Percentiles rank a stretch among this genome's conserved stretches.
phyloP scores from a whole-genome alignment of 768 basidiomycete genomes.

The Mycena rosella region DNA sequence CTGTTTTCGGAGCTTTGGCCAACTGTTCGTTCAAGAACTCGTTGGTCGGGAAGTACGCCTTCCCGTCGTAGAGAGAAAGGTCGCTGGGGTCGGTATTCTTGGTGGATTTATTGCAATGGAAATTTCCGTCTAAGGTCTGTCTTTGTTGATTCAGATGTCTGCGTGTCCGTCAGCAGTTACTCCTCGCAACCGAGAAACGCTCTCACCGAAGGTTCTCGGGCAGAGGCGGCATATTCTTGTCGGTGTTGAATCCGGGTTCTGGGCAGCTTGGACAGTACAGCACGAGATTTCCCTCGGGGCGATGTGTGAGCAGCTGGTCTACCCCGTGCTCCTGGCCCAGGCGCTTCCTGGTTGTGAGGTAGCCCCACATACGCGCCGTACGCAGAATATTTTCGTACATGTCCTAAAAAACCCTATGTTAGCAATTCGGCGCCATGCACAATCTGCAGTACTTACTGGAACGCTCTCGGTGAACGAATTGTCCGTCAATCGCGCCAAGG shows the following conservation, averaged over 20 bases:
- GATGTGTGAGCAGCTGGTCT: not conserved
- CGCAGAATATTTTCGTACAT: conserved; percentile 23
- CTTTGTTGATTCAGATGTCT: conserved; percentile 18
- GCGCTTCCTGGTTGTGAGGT: not conserved
- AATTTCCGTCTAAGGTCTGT: conserved; percentile 8
- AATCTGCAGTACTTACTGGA: not conserved
- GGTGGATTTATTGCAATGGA: conserved; percentile 18
- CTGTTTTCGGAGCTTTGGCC: not conserved
- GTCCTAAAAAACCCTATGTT: no score
- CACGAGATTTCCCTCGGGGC: not conserved
- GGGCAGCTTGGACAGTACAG: conserved; percentile 16
- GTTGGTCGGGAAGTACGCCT: not conserved
- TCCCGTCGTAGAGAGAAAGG: not conserved
- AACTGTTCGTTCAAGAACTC: not conserved
- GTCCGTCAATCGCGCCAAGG: conserved; percentile 1
- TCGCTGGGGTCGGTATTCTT: conserved; percentile 15
- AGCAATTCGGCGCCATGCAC: no score
- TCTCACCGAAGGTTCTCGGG: not conserved
- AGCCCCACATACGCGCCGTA: conserved; percentile 5
- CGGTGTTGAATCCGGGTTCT: conserved; percentile 21
- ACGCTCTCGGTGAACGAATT: conserved; percentile 6
- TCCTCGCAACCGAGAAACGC: not conserved
- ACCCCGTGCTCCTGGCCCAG: conserved; percentile 6
- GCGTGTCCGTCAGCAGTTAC: not conserved
- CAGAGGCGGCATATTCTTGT: not conserved